phyloP scores from a whole-genome alignment of 1,284 basidiomycete species.

The Paramarasmius palmivorus region DNA sequence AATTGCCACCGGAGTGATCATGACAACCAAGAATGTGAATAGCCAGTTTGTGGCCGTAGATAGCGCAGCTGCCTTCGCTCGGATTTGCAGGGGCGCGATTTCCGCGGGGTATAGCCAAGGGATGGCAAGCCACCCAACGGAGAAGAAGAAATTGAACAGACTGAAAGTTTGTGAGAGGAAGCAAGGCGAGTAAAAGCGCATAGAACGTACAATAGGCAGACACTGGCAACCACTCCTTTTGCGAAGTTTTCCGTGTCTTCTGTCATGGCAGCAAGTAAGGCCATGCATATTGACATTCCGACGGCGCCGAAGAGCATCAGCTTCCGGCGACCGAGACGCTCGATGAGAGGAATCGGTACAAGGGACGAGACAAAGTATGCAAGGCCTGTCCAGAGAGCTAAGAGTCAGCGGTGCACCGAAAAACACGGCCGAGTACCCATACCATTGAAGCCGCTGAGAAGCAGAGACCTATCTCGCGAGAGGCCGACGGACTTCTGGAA shows the following conservation, averaged over 20 bases:
- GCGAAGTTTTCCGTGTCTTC: conserved; percentile 14
- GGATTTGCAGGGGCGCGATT: conserved; percentile 17
- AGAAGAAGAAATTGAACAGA: conserved; percentile 32
- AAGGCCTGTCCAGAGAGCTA: background rate
- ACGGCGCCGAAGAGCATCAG: conserved; percentile 36
- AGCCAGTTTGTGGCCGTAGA: too few relatives aligned
- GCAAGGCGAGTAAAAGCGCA: conserved; percentile 24
- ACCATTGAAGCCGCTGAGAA: conserved; percentile 11
- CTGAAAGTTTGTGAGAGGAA: conserved; percentile 26
- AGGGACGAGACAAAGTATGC: conserved; percentile 31
- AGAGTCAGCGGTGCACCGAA: background rate
- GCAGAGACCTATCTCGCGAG: conserved; percentile 6
- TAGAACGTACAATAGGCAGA: conserved; percentile 13
- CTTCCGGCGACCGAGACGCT: conserved; percentile 35
- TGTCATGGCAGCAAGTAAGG: conserved; percentile 27
- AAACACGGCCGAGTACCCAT: background rate
- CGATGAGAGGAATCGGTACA: conserved; percentile 31
- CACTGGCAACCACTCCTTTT: conserved; percentile 4
- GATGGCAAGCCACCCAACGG: conserved; percentile 29
- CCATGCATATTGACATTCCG: conserved; percentile 36
- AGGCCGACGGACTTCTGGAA: conserved; percentile 5
- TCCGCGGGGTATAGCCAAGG: conserved; percentile 12
- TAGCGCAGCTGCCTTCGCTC: too few relatives aligned
- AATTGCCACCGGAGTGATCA: conserved; percentile 18
- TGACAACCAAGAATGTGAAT: conserved; percentile 21